phyloP scores from a whole-genome alignment of 2,329 filamentous ascomycete species.

The Pyricularia pennisetigena region DNA sequence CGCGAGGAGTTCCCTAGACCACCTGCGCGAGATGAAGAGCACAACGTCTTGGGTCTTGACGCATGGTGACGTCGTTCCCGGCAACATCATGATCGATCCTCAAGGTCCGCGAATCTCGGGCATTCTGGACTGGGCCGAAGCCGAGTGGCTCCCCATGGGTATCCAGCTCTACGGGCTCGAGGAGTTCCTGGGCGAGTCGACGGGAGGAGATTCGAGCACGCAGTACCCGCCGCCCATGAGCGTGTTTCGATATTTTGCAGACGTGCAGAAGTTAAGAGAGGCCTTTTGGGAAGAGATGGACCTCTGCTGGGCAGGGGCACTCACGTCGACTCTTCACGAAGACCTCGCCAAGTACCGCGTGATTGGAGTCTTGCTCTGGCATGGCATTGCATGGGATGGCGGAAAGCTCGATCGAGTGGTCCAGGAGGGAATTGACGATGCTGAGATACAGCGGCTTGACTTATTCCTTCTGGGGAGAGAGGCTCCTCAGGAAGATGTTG shows the following conservation, averaged over 20 bases:
- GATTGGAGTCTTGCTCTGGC: conserved; percentile 51
- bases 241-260: conserved; percentile 33
- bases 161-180: conserved; percentile 51
- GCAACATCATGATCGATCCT: conserved; percentile 41
- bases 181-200: conserved; percentile 39
- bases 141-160: conserved; percentile 50
- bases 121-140: conserved; percentile 56
- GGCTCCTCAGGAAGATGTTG: neutral
- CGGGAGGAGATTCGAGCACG: neutral
- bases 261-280: conserved; percentile 29
- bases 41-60: conserved; percentile 39
- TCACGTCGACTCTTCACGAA: conserved; percentile 22
- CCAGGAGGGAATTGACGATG: conserved; percentile 34
- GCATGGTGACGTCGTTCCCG: conserved; percentile 49
- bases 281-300: conserved; percentile 39
- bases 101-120: conserved; percentile 27
- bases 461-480: conserved; percentile 10
- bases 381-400: conserved; percentile 53
- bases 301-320: conserved; percentile 3
- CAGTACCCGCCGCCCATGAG: conserved; percentile 10
- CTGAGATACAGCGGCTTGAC: conserved; percentile 43
- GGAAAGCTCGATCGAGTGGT: conserved; percentile 49
- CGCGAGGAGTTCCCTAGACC: conserved; percentile 15
- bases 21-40: conserved; percentile 12
- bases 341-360: conserved; percentile 18